Conservation (phyloP, 192 early-diverging fungal species). For the Podila minutissima region DNA sequence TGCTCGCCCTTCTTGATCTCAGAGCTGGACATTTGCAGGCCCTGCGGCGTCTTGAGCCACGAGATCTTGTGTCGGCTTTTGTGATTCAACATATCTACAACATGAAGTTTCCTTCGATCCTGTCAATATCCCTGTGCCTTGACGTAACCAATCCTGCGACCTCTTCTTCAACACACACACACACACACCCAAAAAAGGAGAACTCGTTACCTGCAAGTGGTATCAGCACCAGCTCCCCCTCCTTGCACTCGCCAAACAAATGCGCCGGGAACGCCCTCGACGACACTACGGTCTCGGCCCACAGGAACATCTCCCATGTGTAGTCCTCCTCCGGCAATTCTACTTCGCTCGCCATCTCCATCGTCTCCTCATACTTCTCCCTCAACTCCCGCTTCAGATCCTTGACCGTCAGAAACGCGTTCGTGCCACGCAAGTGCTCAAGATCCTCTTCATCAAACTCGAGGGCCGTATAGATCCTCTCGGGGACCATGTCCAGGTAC, state of each 20-base stretch:
- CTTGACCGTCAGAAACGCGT: conserved; percentile 55
- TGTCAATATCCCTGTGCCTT: neutral
- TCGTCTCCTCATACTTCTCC: conserved; percentile 44
- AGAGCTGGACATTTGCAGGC: conserved; percentile 23
- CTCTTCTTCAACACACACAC: neutral
- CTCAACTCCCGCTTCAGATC: conserved; percentile 49
- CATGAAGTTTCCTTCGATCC: neutral
- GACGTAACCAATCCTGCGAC: neutral
- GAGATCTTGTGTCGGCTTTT: conserved; percentile 62
- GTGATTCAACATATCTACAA: conserved; percentile 71
- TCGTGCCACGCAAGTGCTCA: conserved; percentile 59
- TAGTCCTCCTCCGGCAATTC: conserved; percentile 19
- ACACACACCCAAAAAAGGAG: too few species aligned
- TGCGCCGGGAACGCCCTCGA: conserved; percentile 69
- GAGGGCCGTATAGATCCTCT: conserved; percentile 63
- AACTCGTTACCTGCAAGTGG: conserved; percentile 56
- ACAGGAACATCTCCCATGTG: conserved; percentile 63
- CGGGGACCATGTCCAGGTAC: conserved; percentile 68
- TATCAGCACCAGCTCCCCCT: conserved; percentile 57
- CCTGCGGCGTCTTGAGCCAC: conserved; percentile 57
- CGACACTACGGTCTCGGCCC: conserved; percentile 64
- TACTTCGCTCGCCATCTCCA: conserved; percentile 27
- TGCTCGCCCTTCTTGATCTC: conserved; percentile 56
- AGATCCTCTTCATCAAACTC: conserved; percentile 61
- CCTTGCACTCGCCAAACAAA: conserved; percentile 55